These are phyloP conservation scores for Penicillium sp. DNA, from an alignment of 2,329 filamentous ascomycete genomes.

Conservation along the genomic window DNA sequence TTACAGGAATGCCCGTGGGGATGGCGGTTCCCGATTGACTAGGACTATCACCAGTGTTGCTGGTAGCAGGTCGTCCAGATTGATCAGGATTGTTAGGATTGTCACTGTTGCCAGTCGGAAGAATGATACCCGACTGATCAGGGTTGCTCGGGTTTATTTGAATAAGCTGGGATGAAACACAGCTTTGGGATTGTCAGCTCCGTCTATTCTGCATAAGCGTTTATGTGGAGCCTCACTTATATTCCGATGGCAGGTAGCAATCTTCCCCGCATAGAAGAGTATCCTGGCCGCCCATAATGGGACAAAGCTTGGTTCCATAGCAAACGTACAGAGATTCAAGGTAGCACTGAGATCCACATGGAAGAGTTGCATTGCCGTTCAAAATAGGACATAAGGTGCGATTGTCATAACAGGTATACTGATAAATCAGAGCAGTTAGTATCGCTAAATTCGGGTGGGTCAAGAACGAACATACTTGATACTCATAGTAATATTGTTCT, in stretches of 20 bases:
- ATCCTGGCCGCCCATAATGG: background rate
- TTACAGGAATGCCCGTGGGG: background rate
- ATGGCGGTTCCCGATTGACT: too few species aligned
- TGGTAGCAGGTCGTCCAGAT: background rate
- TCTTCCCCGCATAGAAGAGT: background rate
- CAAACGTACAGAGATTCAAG: background rate
- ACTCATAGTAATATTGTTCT: background rate
- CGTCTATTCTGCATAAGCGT: background rate
- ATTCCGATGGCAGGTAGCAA: background rate
- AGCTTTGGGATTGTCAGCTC: background rate
- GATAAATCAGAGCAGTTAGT: background rate
- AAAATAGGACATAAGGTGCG: background rate
- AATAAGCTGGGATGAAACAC: background rate
- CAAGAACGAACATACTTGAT: too few species aligned
- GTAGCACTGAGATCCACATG: background rate
- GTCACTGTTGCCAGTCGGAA: background rate
- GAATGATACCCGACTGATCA: too few species aligned
- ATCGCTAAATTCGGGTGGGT: too few species aligned
- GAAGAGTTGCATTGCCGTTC: background rate
- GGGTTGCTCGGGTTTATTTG: background rate
- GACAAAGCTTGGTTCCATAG: background rate
- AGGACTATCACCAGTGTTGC: background rate
- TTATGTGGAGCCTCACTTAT: background rate
- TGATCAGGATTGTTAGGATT: background rate
- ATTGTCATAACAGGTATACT: background rate